phyloP scores from a whole-genome alignment of 257 asterid genomes.

The Solanum phureja region DNA sequence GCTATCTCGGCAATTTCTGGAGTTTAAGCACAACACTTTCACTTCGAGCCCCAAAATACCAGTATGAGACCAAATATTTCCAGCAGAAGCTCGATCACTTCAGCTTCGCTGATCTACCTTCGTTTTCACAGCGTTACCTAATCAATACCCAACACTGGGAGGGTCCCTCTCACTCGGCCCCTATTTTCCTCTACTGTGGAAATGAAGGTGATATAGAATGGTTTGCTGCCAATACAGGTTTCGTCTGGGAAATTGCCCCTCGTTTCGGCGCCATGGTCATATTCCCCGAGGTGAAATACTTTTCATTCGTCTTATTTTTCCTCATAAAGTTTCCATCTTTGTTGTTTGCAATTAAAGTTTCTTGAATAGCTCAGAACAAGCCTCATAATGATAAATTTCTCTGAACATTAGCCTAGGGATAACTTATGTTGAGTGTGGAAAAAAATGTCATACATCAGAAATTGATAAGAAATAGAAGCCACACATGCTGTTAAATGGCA shows the following conservation, averaged over 20 bases:
- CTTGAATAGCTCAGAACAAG: background rate
- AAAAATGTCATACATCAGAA: background rate
- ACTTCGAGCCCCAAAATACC: slow-evolving; percentile 22
- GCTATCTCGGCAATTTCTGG: slow-evolving; percentile 29
- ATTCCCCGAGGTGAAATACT: slow-evolving; percentile 65
- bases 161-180: slow-evolving; percentile 48
- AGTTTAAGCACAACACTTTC: background rate
- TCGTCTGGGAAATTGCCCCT: slow-evolving; percentile 86
- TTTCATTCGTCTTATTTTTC: background rate
- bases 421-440: background rate
- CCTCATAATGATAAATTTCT: background rate
- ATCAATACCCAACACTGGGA: slow-evolving; percentile 65
- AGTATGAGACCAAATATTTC: slow-evolving; percentile 66
- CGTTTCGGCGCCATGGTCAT: slow-evolving; percentile 72
- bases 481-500: background rate
- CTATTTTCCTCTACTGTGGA: slow-evolving; percentile 87
- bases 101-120: slow-evolving; percentile 56
- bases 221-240: slow-evolving; percentile 86
- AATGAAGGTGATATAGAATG: slow-evolving; percentile 91
- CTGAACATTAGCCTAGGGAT: background rate
- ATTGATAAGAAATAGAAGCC: background rate
- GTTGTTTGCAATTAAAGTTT: background rate
- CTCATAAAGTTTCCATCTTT: background rate
- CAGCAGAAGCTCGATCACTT: slow-evolving; percentile 80
- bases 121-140: slow-evolving; percentile 68